Evolutionary conservation across 768 basidiomycete species (phyloP), one percentile per base, ranked within the genome.

Genomic region (Megacollybia marginata): DNA sequence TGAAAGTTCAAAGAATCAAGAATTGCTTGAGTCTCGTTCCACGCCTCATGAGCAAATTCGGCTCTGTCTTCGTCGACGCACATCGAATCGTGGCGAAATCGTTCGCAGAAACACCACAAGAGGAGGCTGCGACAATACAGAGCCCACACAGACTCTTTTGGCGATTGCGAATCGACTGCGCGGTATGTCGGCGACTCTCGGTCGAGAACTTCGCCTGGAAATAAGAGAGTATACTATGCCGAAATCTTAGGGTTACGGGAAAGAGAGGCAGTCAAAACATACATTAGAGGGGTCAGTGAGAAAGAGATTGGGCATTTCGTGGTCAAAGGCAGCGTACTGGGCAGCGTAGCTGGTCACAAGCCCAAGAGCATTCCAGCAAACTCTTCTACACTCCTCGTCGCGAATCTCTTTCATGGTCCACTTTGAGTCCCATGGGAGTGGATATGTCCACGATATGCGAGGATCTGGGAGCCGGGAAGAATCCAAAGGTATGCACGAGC

Each of bases 61-160:
- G 44, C 38, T 15, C 19, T 46, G 13, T 32, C 33, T 44, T 49
- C 48, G 3, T 42, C 33, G 12, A 33, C 36, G 9, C 23, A 40
- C 9, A 35, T 28, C 28, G 53, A 28, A 10, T 70, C 69, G 48
- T 70, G 68, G 46, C 75, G 61, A 23, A 82, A 66, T 3, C 79
- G 77, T 43, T 74, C 72, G 54, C 79, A 82, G 59, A 81, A 83
- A 57, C 79, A 85, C 86, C 87, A 91, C 4, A 90, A 69, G 10
- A 91, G 73, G 83, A 90, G 85, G 60, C 80, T 80, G 31, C 88
- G 80, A 64, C 86, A 88, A 57, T 88, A 88, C 19, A 91, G 68
- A 0, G 85, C 88, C 88, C 88, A 90, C 1, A 91, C 74, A 12
- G 83, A 82, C 53, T 90, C 85, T 60, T 88, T 90, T 13, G 82